Evolutionary conservation across 768 basidiomycete species (phyloP), one percentile per base, ranked within the genome.

Genomic region (Calvatia gigantea): DNA sequence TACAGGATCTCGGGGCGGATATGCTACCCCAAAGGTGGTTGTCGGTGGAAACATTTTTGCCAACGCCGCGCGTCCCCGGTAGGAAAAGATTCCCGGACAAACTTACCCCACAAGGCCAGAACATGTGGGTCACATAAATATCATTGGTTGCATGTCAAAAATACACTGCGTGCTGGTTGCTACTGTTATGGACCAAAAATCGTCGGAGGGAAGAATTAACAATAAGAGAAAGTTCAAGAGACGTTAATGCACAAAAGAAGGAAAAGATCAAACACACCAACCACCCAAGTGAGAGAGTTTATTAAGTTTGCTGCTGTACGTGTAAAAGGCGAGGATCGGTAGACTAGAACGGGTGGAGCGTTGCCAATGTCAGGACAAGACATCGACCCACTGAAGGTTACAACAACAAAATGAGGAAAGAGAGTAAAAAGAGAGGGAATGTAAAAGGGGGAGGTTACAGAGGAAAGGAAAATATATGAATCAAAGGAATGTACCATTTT

Each of bases 181-280:
- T 50, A 50, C 48, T 50, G 33, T 15, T 43, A 57, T 29, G 41
- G 47, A 50, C 51, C 43, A 62, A 52, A 41, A 56, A 53, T 57
- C 39, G 28, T 46, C 35, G 45, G 25, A 48, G 19, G 25, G 19
- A 21, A 37, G 15, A 57, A 45, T n/a, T 27, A 38, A 39, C 14
- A 15, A 48, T n/a, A 56, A 17, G 33, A 33, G 45, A 41, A 28
- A 5, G 29, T 27, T 25, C 38, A 27, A 39, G 25, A 42, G 39
- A 19, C 38, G 25, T 8, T 19, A 23, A 52, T 19, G 31, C 23
- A 42, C n/a, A 2, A 19, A 11, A 25, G 25, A 42, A 25, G 37
- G 42, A 28, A 33, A 7, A n/a, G 31, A 17, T 17, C 28, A 17
- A 14, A 17, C 3, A 12, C 25, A 47, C 33, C 23, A 32, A 35